These are phyloP conservation scores for Citrus mangshanensis DNA, from an alignment of 345 rosid species.

Conservation along the genomic window DNA sequence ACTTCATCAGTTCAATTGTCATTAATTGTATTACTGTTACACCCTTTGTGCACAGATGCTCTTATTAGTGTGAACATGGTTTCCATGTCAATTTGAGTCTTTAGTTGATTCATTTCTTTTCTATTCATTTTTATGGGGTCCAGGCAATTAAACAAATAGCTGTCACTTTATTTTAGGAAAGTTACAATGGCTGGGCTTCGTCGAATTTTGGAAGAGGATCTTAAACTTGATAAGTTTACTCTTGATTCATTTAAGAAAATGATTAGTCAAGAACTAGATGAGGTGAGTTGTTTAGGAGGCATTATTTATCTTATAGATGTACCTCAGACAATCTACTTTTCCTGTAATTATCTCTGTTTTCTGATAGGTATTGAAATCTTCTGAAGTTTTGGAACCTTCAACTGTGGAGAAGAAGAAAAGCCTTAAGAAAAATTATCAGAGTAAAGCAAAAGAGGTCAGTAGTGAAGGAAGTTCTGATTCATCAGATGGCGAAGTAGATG, in stretches of 20 bases:
- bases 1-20: slow-evolving; percentile 8
- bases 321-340: neutral
- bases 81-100: neutral
- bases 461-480: slow-evolving; percentile 40
- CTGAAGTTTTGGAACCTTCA: slow-evolving; percentile 36
- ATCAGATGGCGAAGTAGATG: slow-evolving; percentile 40
- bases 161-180: slow-evolving; percentile 36
- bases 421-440: slow-evolving; percentile 32
- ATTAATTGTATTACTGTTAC: neutral
- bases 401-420: slow-evolving; percentile 38
- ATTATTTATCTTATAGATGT: slow-evolving; percentile 8
- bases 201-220: slow-evolving; percentile 83
- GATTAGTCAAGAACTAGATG: slow-evolving; percentile 58
- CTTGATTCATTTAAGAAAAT: slow-evolving; percentile 75
- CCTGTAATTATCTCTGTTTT: slow-evolving; percentile 6
- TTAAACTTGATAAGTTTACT: slow-evolving; percentile 50
- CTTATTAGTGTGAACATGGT: neutral
- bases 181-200: slow-evolving; percentile 81
- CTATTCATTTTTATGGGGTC: neutral
- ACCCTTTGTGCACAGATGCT: neutral
- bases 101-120: neutral
- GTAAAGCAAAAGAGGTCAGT: slow-evolving; percentile 30
- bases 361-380: slow-evolving; percentile 44
- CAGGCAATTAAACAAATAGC: slow-evolving; percentile 1
- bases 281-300: slow-evolving; percentile 33